phyloP scores from a whole-genome alignment of 176 grass and related monocot species.

The Rhynchospora tenuis region DNA sequence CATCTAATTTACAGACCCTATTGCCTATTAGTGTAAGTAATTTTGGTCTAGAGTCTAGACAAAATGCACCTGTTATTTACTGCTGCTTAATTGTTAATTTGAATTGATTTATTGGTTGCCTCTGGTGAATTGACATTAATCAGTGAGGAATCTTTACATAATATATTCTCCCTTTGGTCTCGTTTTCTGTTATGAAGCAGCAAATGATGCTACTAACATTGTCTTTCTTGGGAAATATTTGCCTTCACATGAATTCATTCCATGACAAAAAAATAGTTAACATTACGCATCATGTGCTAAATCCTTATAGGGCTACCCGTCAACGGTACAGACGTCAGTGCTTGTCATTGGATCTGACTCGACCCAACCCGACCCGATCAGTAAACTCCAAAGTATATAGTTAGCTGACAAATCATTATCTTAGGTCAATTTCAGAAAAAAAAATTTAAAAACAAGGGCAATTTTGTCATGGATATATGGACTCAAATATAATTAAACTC shows the following conservation, averaged over 20 bases:
- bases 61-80: not conserved
- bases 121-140: not conserved
- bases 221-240: not conserved
- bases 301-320: not conserved
- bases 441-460: not conserved
- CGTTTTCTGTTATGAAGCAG: not conserved
- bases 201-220: not conserved
- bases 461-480: too few species aligned
- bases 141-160: not conserved
- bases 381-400: not conserved
- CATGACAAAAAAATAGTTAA: not conserved
- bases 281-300: not conserved
- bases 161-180: not conserved
- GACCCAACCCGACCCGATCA: not conserved
- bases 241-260: not conserved
- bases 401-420: not conserved
- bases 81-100: not conserved
- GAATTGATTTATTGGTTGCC: not conserved
- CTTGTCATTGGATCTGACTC: not conserved
- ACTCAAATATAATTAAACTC: too few species aligned
- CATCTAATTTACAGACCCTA: not conserved
- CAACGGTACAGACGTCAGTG: not conserved
- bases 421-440: not conserved
- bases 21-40: not conserved
- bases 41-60: not conserved